Base-by-base conservation (phyloP, 768 basidiomycete genomes). In the Leucocoprinus leucothites region DNA sequence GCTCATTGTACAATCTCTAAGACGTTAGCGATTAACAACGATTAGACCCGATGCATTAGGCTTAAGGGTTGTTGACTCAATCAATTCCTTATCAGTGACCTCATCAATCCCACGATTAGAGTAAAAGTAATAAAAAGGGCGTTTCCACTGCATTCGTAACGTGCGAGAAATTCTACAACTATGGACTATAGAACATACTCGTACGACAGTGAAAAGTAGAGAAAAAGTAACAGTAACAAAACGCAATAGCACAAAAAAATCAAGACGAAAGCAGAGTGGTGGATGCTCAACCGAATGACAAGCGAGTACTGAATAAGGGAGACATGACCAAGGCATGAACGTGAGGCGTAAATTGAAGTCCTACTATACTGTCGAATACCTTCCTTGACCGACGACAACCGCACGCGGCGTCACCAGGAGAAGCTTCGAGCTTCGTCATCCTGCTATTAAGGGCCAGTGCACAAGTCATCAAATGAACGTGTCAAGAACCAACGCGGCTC, bases 191-290 rank as follows among this genome's bases (percentile, higher is more conserved):
- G 41, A 56, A 43, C 52, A 52, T 54, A 69, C 71, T 72, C 74
- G 72, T 74, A 77, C 71, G 76, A 69, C 69, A 69, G 65, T 64
- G 62, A 65, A 66, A 64, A 71, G 61, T 51, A 66, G 58, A 51
- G 57, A 64, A 56, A 35, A 43, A 16, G 41, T n/a, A 53, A 53
- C 42, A 38, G 14, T 38, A 38, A 6, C 44, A 40, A 43, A 47
- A 19, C 18, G 22, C 16, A 19, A n/a, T 8, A 24, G 13, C 24
- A 42, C 53, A 56, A 31, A 56, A 38, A 16, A 43, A 13, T 38
- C 8, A 40, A 31, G 34, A 25, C 25, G 18, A 11, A 35, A 40
- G 24, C 26, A 42, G 24, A 53, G 16, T 19, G 26, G 36, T 28
- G 54, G 48, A 56, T 38, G 52, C 43, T 53, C 52, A 56, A 56